Conservation (phyloP, 1,284 basidiomycete genomes). For the Leccinum fuscescens region DNA sequence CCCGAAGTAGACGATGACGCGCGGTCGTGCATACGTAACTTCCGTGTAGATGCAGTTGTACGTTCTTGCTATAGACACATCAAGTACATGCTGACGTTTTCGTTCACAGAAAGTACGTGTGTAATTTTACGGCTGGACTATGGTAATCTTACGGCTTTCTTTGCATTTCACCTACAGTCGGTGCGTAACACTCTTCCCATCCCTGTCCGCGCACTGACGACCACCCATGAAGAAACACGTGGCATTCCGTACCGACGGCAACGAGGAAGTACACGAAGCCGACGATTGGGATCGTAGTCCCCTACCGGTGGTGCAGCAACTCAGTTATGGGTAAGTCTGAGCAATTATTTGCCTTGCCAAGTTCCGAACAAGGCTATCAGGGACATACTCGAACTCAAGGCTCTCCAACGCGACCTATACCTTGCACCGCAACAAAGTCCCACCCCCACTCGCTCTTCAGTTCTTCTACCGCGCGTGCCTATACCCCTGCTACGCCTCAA, state of each 20-base stretch:
- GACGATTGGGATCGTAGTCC: constrained; percentile 73
- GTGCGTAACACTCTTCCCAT: constrained; percentile 6
- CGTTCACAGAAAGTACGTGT: constrained; percentile 22
- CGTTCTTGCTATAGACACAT: constrained; percentile 1
- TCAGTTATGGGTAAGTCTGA: constrained; percentile 51
- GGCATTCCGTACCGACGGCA: constrained; percentile 50
- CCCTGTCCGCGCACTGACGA: constrained; percentile 3
- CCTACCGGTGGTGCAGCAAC: constrained; percentile 45
- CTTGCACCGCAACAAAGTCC: constrained; percentile 44
- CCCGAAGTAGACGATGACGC: constrained; percentile 23
- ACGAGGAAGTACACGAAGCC: constrained; percentile 55
- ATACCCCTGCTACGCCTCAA: constrained; percentile 51
- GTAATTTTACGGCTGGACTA: not conserved
- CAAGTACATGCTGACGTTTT: constrained; percentile 6
- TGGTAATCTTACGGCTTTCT: not conserved
- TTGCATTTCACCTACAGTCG: constrained; percentile 4
- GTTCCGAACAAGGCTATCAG: constrained; percentile 32
- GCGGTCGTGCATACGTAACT: constrained; percentile 29
- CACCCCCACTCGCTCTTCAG: constrained; percentile 30
- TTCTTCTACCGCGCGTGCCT: constrained; percentile 48
- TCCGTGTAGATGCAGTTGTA: constrained; percentile 24
- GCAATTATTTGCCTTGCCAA: not conserved
- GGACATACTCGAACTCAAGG: constrained; percentile 62
- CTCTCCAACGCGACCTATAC: constrained; percentile 57
- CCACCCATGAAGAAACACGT: constrained; percentile 46